Percentiles rank a stretch among this genome's conserved stretches.
Conservation (phyloP, 805 yeast species). For the Kuraishia hungarica region DNA sequence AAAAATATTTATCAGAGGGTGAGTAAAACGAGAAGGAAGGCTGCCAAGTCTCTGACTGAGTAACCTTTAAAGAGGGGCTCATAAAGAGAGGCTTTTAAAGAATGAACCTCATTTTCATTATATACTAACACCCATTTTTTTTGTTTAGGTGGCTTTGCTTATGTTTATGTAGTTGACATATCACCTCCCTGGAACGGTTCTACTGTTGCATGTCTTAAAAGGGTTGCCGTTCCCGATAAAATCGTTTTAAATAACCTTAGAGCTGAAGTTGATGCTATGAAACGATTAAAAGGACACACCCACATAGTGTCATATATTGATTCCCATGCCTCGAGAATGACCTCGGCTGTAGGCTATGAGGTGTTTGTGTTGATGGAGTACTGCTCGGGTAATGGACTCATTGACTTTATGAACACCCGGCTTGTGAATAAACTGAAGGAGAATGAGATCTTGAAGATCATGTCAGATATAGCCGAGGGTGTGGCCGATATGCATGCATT, state of each 20-base stretch:
- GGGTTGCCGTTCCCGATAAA: conserved; percentile 94
- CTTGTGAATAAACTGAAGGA: conserved; percentile 60
- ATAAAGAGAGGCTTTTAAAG: too few species aligned
- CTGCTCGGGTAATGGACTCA: conserved; percentile 66
- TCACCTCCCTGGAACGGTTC: conserved; percentile 50
- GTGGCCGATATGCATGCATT: conserved; percentile 73
- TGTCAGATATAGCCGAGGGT: conserved; percentile 64
- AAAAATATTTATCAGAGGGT: conserved; percentile 65
- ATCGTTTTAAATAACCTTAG: conserved; percentile 71
- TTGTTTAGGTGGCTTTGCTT: conserved; percentile 75
- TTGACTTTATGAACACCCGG: conserved; percentile 73
- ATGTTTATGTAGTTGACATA: conserved; percentile 75
- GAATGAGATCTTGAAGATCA: conserved; percentile 55
- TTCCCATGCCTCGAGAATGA: conserved; percentile 82
- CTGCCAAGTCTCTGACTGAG: too few species aligned
- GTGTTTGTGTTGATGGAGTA: conserved; percentile 77
- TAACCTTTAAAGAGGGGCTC: too few species aligned
- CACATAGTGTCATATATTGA: conserved; percentile 88
- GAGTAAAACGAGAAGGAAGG: conserved; percentile 7
- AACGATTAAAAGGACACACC: conserved; percentile 67
- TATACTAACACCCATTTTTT: conserved; percentile 3
- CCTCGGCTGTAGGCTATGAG: conserved; percentile 49
- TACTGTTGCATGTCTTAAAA: conserved; percentile 70
- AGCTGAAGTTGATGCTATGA: conserved; percentile 98
- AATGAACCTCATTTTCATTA: too few species aligned